Evolutionary conservation across 345 rosid genomes (phyloP).

Genomic region (Gossypium arboreum): DNA sequence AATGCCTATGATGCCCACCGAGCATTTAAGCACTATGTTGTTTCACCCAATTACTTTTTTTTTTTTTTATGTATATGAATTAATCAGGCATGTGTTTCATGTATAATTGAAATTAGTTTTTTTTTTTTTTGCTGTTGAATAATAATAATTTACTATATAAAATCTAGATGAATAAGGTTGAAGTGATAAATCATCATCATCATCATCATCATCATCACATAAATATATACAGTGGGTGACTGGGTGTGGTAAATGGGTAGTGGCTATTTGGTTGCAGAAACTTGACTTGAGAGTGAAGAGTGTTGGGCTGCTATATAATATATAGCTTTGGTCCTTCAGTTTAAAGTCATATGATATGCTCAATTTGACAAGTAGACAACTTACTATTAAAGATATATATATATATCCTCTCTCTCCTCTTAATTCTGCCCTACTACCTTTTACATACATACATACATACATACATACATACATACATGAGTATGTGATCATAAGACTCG

Average conservation of each 20-base stretch:
- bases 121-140: not conserved
- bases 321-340: not conserved
- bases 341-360: constrained; percentile 19
- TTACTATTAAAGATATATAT: constrained; percentile 17
- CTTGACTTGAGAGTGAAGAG: constrained; percentile 30
- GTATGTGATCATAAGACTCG: not conserved
- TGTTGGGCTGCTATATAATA: constrained; percentile 8
- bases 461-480: too few species aligned
- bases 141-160: not conserved
- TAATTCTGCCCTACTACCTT: too few species aligned
- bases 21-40: not conserved
- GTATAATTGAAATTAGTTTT: too few species aligned
- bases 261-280: constrained; percentile 15
- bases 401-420: too few species aligned
- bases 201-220: too few species aligned
- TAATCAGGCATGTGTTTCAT: too few species aligned
- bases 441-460: too few species aligned
- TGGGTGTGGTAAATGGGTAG: not conserved
- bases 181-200: too few species aligned
- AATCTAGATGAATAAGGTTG: not conserved
- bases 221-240: not conserved
- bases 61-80: too few species aligned
- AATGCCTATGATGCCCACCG: constrained; percentile 13
- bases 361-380: constrained; percentile 22
- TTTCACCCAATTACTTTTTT: constrained; percentile 13